A percentile compares a stretch with the other conserved stretches of the same genome.
Evolutionary conservation across 805 yeast genomes (phyloP).

Genomic region (Spathaspora girioi): DNA sequence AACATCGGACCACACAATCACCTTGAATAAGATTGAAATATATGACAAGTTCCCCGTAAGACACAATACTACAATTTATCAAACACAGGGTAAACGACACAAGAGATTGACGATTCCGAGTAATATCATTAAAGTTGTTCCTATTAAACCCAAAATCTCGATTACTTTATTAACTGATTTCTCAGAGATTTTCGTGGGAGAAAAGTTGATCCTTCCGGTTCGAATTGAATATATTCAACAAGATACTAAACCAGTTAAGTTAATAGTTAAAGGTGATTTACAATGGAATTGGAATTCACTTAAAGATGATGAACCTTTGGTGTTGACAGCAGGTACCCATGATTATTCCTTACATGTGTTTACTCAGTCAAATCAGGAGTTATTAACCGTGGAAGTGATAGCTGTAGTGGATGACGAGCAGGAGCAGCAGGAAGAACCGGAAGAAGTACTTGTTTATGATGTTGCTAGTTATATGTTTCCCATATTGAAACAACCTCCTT

Average conservation of each 20-base stretch:
- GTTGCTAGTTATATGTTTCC: constrained; percentile 17
- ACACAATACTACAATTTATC: not conserved
- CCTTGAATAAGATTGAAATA: constrained; percentile 7
- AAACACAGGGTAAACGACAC: not conserved
- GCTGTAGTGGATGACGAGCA: constrained; percentile 15
- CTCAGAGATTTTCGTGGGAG: constrained; percentile 4
- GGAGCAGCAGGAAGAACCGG: constrained; percentile 7
- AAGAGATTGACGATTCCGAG: constrained; percentile 3
- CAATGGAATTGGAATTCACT: constrained; percentile 30
- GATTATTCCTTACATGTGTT: constrained; percentile 16
- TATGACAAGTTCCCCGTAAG: not conserved
- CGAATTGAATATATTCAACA: constrained; percentile 6
- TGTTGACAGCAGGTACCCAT: constrained; percentile 11
- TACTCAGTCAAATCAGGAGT: not conserved
- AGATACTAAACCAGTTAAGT: not conserved
- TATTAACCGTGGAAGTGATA: constrained; percentile 18
- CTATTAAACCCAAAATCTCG: constrained; percentile 23
- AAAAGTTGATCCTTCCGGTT: constrained; percentile 2
- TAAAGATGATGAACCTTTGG: constrained; percentile 39
- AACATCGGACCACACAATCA: constrained; percentile 3
- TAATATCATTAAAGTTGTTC: constrained; percentile 14
- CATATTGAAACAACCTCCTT: constrained; percentile 22
- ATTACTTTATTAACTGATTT: not conserved
- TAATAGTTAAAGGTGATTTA: constrained; percentile 7
- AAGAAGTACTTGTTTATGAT: constrained; percentile 20